A percentile compares a stretch with the other conserved stretches of the same genome.
Evolutionary conservation across 192 early-diverging fungal species (phyloP).

Genomic region (Podochytrium sp.): DNA sequence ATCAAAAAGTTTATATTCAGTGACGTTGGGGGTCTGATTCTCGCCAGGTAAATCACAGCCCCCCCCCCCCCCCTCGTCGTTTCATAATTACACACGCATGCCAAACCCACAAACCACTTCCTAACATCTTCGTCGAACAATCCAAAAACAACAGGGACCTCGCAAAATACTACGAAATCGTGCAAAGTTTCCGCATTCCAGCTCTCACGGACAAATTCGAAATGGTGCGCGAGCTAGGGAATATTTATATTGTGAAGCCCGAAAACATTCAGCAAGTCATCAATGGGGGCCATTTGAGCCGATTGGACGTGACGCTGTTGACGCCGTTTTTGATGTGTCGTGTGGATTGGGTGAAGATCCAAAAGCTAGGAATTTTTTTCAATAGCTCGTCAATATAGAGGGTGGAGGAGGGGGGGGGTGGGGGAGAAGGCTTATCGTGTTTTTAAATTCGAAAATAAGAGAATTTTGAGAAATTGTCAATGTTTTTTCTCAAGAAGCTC

Average conservation of each 20-base stretch:
- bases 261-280: conserved; percentile 87
- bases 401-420: too few relatives aligned
- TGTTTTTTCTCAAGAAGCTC: neutral
- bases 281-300: conserved; percentile 79
- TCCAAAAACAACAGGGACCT: conserved; percentile 78
- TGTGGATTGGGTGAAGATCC: conserved; percentile 69
- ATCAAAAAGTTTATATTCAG: conserved; percentile 86
- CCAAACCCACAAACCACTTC: neutral
- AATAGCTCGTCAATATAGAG: neutral
- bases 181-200: conserved; percentile 75
- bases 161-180: conserved; percentile 88
- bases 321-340: conserved; percentile 87
- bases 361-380: conserved; percentile 40
- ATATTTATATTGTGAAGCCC: conserved; percentile 90
- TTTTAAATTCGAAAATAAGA: too few relatives aligned
- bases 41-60: conserved; percentile 71
- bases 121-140: neutral
- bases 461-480: too few relatives aligned
- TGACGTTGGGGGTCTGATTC: conserved; percentile 82
- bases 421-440: too few relatives aligned
- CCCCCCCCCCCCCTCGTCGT: neutral
- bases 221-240: conserved; percentile 89
- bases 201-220: conserved; percentile 83
- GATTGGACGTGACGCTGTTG: conserved; percentile 77
- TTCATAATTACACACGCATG: neutral